Base-by-base conservation (phyloP, 208 protist species). In the Endotrypanum monterogeii region DNA sequence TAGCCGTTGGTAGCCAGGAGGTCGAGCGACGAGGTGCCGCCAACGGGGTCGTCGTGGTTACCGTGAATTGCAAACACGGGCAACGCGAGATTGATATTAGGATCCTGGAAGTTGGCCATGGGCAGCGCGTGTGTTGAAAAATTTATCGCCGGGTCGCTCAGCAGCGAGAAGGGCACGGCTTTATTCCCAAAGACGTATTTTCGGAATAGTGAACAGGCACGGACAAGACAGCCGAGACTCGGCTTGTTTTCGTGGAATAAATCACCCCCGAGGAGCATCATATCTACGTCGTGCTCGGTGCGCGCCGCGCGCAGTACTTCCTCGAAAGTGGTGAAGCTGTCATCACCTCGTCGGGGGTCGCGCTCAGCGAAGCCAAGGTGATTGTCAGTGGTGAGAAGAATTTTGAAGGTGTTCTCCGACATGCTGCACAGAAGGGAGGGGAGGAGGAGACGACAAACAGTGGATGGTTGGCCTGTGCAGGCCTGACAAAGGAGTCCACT, bases 221-320 rank as follows among this genome's bases (percentile, higher is more conserved):
- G 84, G 30, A 91, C 79, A 20, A 99, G 76, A 68, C 94, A 98
- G 35, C 88, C 75, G 28, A 99, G 87, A 37, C 96, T 98, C 0
- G 99, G 99, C 80, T 99, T 99, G 84, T 99, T 99, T 55, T 99
- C 98, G 86, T 99, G 98, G 74, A 99, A 99, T 12, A 99, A 87
- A 78, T 99, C 99, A 14, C 99, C 99, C 25, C 98, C 98, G 18
- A 99, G 89, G 0, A 99, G 86, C 65, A 99, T 84, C 16, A 99
- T 91, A 81, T 99, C 99, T 0, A 98, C 98, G 70, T 99, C 83
- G 77, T 97, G 87, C 83, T 98, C 89, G 28, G 96, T 82, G 11
- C 91, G 86, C 11, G 98, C 98, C 11, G 92, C 91, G 12, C 93
- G 79, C 48, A 99, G 83, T 30, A 99, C 94, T 81, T 99, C 99